phyloP scores from a whole-genome alignment of 2,329 filamentous ascomycete species.

The Apiospora aurea region DNA sequence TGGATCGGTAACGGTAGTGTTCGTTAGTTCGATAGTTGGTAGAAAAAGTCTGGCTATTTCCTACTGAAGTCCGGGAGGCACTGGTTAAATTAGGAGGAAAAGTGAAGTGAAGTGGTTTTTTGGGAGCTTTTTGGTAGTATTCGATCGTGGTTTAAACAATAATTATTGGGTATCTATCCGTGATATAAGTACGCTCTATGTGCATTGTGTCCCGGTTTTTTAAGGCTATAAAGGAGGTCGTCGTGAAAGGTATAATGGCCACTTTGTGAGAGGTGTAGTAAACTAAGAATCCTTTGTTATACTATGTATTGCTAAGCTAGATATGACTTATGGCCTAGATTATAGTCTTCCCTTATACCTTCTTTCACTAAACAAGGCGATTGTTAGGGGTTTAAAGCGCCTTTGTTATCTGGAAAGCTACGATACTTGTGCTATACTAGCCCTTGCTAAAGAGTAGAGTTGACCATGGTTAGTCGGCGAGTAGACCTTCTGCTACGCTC shows the following conservation, averaged over 20 bases:
- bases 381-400: neutral
- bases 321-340: neutral
- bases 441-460: neutral
- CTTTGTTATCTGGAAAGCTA: neutral
- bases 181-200: neutral
- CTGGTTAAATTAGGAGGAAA: slow-evolving; percentile 1
- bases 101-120: neutral
- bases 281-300: neutral
- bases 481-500: neutral
- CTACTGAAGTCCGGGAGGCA: neutral
- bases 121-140: neutral
- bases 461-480: neutral
- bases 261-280: neutral
- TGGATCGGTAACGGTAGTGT: neutral
- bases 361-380: neutral
- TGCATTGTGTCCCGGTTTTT: neutral
- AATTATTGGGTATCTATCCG: neutral
- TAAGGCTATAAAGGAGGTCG: neutral
- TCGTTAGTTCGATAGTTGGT: slow-evolving; percentile 9
- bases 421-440: neutral
- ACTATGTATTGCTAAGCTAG: neutral
- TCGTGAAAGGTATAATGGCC: neutral
- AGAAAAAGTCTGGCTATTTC: neutral
- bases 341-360: neutral
- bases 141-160: neutral